These are phyloP conservation scores for Gentiana macrophylla DNA, from an alignment of 257 asterid genomes.

Conservation along the genomic window DNA sequence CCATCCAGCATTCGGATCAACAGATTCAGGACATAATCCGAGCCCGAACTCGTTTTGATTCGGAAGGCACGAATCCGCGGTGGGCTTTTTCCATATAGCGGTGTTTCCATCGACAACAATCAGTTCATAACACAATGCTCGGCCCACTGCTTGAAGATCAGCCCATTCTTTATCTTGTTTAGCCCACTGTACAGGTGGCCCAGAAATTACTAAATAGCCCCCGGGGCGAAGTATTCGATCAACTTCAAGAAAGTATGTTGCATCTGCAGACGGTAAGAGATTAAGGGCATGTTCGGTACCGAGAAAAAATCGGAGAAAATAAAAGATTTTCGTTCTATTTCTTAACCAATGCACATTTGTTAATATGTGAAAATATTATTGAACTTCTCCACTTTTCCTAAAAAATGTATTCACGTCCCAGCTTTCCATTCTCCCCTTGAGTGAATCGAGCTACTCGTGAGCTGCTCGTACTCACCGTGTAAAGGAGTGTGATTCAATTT, in stretches of 20 bases:
- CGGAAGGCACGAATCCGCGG: conserved; percentile 65
- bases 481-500: too few relatives aligned
- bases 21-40: conserved; percentile 58
- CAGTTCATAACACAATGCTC: conserved; percentile 77
- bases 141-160: conserved; percentile 85
- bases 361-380: too few relatives aligned
- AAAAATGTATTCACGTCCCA: too few relatives aligned
- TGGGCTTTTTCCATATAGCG: conserved; percentile 86
- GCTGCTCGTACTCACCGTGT: too few relatives aligned
- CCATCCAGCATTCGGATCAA: conserved; percentile 83
- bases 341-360: too few relatives aligned
- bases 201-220: conserved; percentile 88
- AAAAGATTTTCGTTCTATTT: too few relatives aligned
- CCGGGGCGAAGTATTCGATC: conserved; percentile 97
- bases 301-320: too few relatives aligned
- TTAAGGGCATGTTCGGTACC: too few relatives aligned
- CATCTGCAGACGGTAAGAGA: conserved; percentile 42
- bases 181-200: conserved; percentile 96
- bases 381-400: too few relatives aligned
- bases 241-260: conserved; percentile 91
- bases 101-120: conserved; percentile 96
- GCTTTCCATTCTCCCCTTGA: too few relatives aligned
- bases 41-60: conserved; percentile 75
- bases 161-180: conserved; percentile 97
- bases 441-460: too few relatives aligned